These are phyloP conservation scores for Aspergillus viridinutans DNA, from an alignment of 2,329 filamentous ascomycete species.

Conservation along the genomic window DNA sequence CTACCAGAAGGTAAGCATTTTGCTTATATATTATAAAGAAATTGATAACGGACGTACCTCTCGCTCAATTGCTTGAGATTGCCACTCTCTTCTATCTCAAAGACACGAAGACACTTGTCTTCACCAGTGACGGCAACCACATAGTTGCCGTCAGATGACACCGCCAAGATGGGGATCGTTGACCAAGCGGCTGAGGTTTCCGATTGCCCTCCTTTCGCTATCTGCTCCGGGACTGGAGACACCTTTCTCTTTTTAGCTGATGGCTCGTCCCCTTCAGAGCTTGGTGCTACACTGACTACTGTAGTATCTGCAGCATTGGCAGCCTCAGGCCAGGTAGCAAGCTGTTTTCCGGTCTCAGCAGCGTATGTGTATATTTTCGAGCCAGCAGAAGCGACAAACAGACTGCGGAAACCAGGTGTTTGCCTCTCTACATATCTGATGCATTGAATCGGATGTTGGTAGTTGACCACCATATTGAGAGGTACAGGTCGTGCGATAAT, in stretches of 20 bases:
- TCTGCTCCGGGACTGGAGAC: slow-evolving; percentile 25
- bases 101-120: slow-evolving; percentile 85
- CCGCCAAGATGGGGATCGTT: slow-evolving; percentile 65
- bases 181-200: slow-evolving; percentile 38
- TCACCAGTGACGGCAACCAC: slow-evolving; percentile 78
- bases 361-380: slow-evolving; percentile 66
- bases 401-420: slow-evolving; percentile 26
- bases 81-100: slow-evolving; percentile 62
- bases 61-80: slow-evolving; percentile 64
- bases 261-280: slow-evolving; percentile 29
- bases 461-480: slow-evolving; percentile 26
- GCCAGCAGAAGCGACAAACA: slow-evolving; percentile 71
- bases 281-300: slow-evolving; percentile 17
- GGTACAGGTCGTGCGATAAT: not conserved
- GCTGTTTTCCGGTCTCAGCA: slow-evolving; percentile 52
- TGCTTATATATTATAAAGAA: not conserved
- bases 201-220: slow-evolving; percentile 10
- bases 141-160: slow-evolving; percentile 62
- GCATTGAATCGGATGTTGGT: slow-evolving; percentile 60
- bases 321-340: slow-evolving; percentile 57
- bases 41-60: slow-evolving; percentile 50
- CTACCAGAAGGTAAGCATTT: slow-evolving; percentile 41
- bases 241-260: slow-evolving; percentile 45
- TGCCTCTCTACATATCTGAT: slow-evolving; percentile 42
- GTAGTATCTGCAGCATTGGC: slow-evolving; percentile 20